Base-by-base conservation (phyloP, 805 yeast genomes). In the Pichia paraexigua region DNA sequence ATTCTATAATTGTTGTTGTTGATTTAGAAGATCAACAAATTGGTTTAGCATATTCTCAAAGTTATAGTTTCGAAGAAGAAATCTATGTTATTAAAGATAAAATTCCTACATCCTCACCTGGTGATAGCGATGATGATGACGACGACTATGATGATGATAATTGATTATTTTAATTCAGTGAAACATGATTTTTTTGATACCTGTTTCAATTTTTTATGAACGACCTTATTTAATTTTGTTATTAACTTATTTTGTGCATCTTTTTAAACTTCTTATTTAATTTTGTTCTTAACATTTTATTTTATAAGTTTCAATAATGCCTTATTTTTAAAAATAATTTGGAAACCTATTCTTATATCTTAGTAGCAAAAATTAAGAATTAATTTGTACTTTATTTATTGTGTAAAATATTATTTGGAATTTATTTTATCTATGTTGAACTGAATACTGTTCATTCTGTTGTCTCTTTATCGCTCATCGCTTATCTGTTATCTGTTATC, bases 1-100 rank as follows among this genome's bases (percentile, higher is more conserved):
- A 25, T n/a, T 11, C 17, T 20, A 76, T 77, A 0, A 77, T 77
- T 55, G 68, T 71, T n/a, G 79, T 77, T 40, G 77, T 69, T 56
- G 80, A 78, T 60, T 60, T 78, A 46, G 79, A 75, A 41, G 66
- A 68, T 43, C 58, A 63, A 22, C 68, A 70, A 43, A 58, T 77
- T 25, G 71, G 73, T 3, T 43, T 77, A n/a, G 80, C 80, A 2
- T 20, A 25, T 17, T 10, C 18, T 42, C 2, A 12, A 25, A 12
- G 32, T 22, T n/a, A 25, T n/a, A 13, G 28, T 8, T 21, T n/a
- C n/a, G 12, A 17, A 11, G 2, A 21, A 5, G 24, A 24, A 9
- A 25, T 25, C n/a, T 18, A 25, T n/a, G 32, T 9, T 25, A 28
- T 25, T 25, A 7, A 42, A 8, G 24, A 41, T 21, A 27, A 21